Conservation (phyloP, 1,284 basidiomycete genomes). For the Rhodotorula sp. region DNA sequence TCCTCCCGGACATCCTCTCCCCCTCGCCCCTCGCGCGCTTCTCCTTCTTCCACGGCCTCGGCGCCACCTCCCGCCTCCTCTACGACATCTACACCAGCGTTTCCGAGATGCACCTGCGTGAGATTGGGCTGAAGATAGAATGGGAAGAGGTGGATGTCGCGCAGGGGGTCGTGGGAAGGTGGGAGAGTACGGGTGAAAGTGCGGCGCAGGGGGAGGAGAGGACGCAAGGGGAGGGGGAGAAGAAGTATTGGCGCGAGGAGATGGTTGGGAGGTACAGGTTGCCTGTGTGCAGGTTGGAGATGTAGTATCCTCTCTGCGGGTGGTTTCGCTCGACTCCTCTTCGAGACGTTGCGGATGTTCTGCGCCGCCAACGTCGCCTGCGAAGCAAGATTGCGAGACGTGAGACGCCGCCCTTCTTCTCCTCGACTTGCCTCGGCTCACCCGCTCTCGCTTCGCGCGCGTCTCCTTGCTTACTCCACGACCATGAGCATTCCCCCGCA, state of each 20-base stretch:
- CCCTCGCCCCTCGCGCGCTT: conserved; percentile 59
- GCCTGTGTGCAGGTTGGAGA: conserved; percentile 32
- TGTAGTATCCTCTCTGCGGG: background rate
- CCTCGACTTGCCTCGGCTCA: background rate
- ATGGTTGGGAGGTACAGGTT: conserved; percentile 37
- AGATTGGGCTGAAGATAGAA: conserved; percentile 68
- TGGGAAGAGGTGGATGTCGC: conserved; percentile 72
- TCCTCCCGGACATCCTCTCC: conserved; percentile 75
- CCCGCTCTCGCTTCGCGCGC: background rate
- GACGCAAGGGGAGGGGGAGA: conserved; percentile 17
- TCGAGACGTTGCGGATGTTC: no score
- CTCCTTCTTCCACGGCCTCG: conserved; percentile 96
- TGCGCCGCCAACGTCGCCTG: no score
- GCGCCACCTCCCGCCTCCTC: conserved; percentile 62
- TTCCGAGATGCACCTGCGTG: conserved; percentile 78
- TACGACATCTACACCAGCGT: conserved; percentile 81
- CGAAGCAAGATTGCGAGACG: no score
- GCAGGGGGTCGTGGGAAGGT: background rate
- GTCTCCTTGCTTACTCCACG: no score
- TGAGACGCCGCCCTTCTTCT: no score
- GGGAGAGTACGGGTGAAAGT: conserved; percentile 10
- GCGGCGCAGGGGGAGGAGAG: background rate
- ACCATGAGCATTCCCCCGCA: background rate
- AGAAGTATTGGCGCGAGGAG: conserved; percentile 36
- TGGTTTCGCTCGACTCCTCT: no score